Evolutionary conservation across 768 basidiomycete genomes (phyloP).

Genomic region (Russula dissimulans): DNA sequence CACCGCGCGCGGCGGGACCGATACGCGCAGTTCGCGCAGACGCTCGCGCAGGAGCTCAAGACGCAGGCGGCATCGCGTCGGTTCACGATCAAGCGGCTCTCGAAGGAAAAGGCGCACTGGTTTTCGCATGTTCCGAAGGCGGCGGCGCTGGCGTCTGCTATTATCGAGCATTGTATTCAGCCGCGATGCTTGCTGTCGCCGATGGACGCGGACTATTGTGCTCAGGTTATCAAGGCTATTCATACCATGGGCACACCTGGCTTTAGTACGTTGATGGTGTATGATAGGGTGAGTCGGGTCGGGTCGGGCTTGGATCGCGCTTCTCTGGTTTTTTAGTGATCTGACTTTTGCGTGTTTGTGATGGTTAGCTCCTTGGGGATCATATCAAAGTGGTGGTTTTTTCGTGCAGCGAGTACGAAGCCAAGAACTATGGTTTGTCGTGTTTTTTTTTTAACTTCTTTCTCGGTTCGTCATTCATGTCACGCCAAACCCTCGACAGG

Average conservation of each 20-base stretch:
- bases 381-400: constrained; percentile 80
- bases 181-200: constrained; percentile 91
- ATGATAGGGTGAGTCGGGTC: constrained; percentile 39
- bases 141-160: constrained; percentile 42
- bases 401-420: constrained; percentile 93
- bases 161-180: constrained; percentile 88
- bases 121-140: constrained; percentile 54
- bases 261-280: constrained; percentile 79
- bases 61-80: constrained; percentile 63
- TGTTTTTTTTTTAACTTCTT: background rate
- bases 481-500: constrained; percentile 35
- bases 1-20: constrained; percentile 60
- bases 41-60: constrained; percentile 60
- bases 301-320: constrained; percentile 28
- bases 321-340: background rate
- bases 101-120: constrained; percentile 76
- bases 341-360: background rate
- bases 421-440: constrained; percentile 77
- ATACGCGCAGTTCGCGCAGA: constrained; percentile 49
- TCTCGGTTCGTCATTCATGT: background rate
- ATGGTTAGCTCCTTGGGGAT: constrained; percentile 65
- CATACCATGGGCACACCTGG: constrained; percentile 84
- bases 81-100: constrained; percentile 68
- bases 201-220: constrained; percentile 92
- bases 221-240: constrained; percentile 80